Conservation (phyloP, 129 eudicot genomes). For the Centaurea solstitialis region DNA sequence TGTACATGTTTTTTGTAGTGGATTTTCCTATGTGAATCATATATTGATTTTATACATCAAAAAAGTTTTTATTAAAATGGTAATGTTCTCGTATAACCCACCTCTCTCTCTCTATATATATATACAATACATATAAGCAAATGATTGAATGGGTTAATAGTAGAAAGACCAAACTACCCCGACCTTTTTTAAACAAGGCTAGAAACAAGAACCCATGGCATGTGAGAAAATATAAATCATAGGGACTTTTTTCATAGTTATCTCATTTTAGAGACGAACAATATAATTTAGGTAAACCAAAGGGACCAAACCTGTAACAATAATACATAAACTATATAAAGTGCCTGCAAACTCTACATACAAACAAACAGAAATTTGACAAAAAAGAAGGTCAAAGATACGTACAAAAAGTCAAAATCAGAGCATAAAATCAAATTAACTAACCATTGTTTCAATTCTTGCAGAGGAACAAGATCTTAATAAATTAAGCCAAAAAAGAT, state of each 20-base stretch:
- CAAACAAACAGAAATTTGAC: background rate
- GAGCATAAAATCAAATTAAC: background rate
- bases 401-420: background rate
- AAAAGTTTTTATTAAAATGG: too few species aligned
- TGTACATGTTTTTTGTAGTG: too few species aligned
- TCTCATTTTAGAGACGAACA: background rate
- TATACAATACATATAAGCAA: too few species aligned
- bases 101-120: too few species aligned
- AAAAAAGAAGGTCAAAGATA: background rate
- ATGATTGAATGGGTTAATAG: too few species aligned
- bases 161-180: too few species aligned
- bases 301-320: background rate
- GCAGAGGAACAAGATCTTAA: slow-evolving; percentile 1
- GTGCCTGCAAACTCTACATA: background rate
- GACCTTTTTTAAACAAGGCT: too few species aligned
- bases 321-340: background rate
- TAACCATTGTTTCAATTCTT: background rate
- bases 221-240: background rate
- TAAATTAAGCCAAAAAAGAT: slow-evolving; percentile 6
- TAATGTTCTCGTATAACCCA: too few species aligned
- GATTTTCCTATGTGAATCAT: too few species aligned
- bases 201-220: too few species aligned
- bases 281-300: background rate
- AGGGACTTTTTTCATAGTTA: background rate
- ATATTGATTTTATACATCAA: too few species aligned